Conservation (phyloP, 371 early-diverging fungal species). For the Modicella reniformis region DNA sequence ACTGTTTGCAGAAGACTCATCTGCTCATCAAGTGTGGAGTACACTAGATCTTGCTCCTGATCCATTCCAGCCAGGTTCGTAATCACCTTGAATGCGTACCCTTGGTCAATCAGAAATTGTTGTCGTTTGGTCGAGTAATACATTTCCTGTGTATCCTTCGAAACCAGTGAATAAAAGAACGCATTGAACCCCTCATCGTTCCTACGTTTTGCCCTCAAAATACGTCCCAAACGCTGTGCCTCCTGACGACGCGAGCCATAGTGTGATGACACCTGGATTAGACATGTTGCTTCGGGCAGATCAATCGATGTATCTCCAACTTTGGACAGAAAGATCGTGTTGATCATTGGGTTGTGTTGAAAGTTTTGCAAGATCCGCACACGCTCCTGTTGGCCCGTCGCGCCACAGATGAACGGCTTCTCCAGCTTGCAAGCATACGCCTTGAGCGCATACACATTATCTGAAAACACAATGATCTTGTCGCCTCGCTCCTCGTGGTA, state of each 20-base stretch:
- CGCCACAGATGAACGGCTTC: conserved; percentile 97
- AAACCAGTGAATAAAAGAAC: conserved; percentile 98
- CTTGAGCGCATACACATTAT: conserved; percentile 97
- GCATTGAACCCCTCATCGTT: conserved; percentile 97
- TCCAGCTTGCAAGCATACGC: conserved; percentile 92
- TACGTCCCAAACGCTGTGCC: conserved; percentile 97
- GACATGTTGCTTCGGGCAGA: conserved; percentile 98
- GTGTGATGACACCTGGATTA: conserved; percentile 99
- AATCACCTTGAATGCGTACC: conserved; percentile 98
- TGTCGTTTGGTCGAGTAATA: conserved; percentile 98
- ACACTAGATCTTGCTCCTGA: conserved; percentile 69
- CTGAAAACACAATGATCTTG: conserved; percentile 99
- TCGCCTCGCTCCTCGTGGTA: conserved; percentile 97
- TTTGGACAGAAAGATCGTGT: conserved; percentile 98
- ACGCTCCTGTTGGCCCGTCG: conserved; percentile 95
- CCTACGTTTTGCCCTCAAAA: conserved; percentile 97
- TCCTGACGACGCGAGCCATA: conserved; percentile 99
- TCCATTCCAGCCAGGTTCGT: conserved; percentile 86
- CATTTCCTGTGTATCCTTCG: conserved; percentile 99
- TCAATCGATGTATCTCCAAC: conserved; percentile 99
- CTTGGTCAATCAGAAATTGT: conserved; percentile 99
- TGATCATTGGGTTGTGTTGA: conserved; percentile 91
- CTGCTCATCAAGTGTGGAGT: conserved; percentile 82
- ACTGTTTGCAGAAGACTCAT: conserved; percentile 91
- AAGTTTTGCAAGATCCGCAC: conserved; percentile 96